A percentile compares a stretch with the other conserved stretches of the same genome.
Conservation (phyloP, 495 filamentous ascomycete genomes). For the Talaromyces wortmannii region DNA sequence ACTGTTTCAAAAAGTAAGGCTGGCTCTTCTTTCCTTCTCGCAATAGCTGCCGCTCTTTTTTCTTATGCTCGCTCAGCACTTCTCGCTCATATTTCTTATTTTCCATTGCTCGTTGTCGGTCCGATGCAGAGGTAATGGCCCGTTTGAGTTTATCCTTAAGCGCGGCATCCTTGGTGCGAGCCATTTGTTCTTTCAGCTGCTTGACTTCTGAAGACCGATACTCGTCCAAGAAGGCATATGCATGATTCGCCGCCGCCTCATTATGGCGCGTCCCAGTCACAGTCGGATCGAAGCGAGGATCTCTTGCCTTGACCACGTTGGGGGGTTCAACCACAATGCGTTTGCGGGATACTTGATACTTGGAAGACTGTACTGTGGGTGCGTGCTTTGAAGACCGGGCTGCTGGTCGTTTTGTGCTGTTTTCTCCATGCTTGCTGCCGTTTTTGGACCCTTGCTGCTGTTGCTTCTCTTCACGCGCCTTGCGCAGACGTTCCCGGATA, state of each 20-base stretch:
- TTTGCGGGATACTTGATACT: constrained; percentile 70
- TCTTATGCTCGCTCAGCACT: constrained; percentile 64
- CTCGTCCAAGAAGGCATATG: constrained; percentile 80
- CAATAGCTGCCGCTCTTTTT: constrained; percentile 75
- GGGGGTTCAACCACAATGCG: constrained; percentile 60
- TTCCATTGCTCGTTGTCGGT: constrained; percentile 58
- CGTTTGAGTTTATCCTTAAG: constrained; percentile 61
- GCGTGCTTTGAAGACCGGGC: constrained; percentile 80
- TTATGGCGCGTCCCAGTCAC: constrained; percentile 25
- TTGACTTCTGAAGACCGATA: constrained; percentile 76
- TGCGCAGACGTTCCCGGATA: constrained; percentile 28
- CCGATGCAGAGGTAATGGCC: constrained; percentile 61
- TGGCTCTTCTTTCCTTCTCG: constrained; percentile 83
- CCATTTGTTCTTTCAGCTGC: constrained; percentile 57
- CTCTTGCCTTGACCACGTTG: constrained; percentile 44
- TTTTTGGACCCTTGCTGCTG: constrained; percentile 11
- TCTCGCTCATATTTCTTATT: constrained; percentile 58
- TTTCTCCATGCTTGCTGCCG: constrained; percentile 32
- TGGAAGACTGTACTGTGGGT: constrained; percentile 71
- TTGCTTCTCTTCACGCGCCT: constrained; percentile 38
- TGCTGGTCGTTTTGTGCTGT: constrained; percentile 23
- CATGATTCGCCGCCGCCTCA: constrained; percentile 48
- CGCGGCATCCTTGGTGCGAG: constrained; percentile 53
- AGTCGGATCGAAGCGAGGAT: constrained; percentile 80
- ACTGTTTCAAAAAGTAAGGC: constrained; percentile 87